Conservation (phyloP, 1,284 basidiomycete species). For the Tylopilus sp. region DNA sequence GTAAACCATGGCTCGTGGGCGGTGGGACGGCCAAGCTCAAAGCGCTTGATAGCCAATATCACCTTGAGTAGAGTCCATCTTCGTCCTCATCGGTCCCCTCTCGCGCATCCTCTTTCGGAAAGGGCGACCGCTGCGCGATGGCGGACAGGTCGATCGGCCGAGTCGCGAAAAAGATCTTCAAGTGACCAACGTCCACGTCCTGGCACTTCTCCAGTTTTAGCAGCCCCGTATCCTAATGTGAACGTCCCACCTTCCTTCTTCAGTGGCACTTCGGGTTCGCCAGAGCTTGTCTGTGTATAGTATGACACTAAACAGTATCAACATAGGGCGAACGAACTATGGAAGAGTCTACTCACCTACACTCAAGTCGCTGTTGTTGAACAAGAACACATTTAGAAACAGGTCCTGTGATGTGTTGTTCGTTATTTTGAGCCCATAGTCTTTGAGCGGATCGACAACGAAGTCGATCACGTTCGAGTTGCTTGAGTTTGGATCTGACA, state of each 20-base stretch:
- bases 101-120: not conserved
- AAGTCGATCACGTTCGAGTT: not conserved
- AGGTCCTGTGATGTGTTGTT: conserved; percentile 20
- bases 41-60: not conserved
- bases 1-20: not conserved
- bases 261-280: conserved; percentile 6
- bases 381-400: conserved; percentile 25
- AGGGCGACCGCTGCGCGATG: conserved; percentile 16
- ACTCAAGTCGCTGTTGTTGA: conserved; percentile 18
- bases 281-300: conserved; percentile 9
- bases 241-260: conserved; percentile 4
- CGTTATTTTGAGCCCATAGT: not conserved
- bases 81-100: too few species aligned
- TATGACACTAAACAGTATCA: conserved; percentile 10
- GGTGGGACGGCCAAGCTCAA: too few species aligned
- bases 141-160: conserved; percentile 14
- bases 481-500: not conserved
- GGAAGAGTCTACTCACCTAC: conserved; percentile 8
- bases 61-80: not conserved
- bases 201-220: conserved; percentile 6
- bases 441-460: not conserved
- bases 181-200: conserved; percentile 19
- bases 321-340: not conserved
- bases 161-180: conserved; percentile 25
- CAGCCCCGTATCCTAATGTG: conserved; percentile 19